A percentile compares a stretch with the other conserved stretches of the same genome.
Conservation (phyloP, 164 flowering plant species). For the Cinnamomum chago region DNA sequence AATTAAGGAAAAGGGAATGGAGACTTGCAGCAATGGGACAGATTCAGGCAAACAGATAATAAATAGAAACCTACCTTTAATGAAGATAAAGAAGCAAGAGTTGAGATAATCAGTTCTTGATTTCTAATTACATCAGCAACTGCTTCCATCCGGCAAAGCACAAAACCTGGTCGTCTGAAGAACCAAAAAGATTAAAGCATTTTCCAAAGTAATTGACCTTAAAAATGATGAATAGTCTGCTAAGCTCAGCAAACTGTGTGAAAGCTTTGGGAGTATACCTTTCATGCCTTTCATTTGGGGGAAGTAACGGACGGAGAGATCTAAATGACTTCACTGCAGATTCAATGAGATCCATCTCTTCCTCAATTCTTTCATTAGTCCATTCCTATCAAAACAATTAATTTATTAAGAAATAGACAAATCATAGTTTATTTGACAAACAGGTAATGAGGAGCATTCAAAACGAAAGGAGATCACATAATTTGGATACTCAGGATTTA, state of each 20-base stretch:
- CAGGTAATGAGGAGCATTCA: background rate
- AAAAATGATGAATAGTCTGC: no score
- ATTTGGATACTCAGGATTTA: background rate
- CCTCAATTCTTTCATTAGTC: slow-evolving; percentile 67
- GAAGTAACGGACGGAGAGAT: slow-evolving; percentile 51
- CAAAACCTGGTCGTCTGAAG: slow-evolving; percentile 75
- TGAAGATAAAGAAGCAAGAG: slow-evolving; percentile 77
- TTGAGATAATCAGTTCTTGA: slow-evolving; percentile 60
- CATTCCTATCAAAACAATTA: slow-evolving; percentile 45
- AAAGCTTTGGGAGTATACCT: slow-evolving; percentile 39
- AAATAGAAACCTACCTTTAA: slow-evolving; percentile 38
- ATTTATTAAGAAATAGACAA: background rate
- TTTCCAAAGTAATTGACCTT: background rate
- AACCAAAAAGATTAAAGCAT: background rate
- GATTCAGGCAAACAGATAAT: background rate
- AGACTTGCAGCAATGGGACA: background rate
- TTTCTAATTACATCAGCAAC: slow-evolving; percentile 36
- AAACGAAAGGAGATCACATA: background rate
- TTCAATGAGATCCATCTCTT: slow-evolving; percentile 73
- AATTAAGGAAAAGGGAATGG: background rate
- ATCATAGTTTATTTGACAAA: no score
- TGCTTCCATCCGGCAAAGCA: slow-evolving; percentile 43
- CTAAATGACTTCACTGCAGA: slow-evolving; percentile 64
- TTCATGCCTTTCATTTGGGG: slow-evolving; percentile 66
- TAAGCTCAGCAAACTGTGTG: background rate